Percentiles rank a stretch among this genome's conserved stretches.
These are phyloP conservation scores for Brassica incana DNA, from an alignment of 345 rosid genomes.

Conservation along the genomic window DNA sequence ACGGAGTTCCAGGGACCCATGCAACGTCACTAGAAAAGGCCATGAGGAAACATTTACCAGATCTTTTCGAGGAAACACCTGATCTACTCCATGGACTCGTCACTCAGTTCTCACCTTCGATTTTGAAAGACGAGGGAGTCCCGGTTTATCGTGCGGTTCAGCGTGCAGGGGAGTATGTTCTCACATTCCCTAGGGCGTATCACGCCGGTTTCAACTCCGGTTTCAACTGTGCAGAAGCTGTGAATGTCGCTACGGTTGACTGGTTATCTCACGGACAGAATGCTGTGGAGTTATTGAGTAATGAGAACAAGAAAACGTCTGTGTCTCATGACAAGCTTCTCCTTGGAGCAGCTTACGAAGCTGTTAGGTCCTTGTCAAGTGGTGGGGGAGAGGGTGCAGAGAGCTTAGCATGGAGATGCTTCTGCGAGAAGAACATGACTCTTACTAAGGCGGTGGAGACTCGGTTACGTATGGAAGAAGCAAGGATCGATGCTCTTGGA, in stretches of 20 bases:
- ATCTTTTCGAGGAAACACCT: conserved; percentile 77
- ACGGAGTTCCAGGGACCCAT: conserved; percentile 83
- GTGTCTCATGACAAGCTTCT: conserved; percentile 89
- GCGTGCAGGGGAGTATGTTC: conserved; percentile 71
- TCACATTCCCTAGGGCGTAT: conserved; percentile 95
- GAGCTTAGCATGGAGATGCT: conserved; percentile 57
- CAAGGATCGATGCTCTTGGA: conserved; percentile 51
- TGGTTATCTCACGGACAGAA: conserved; percentile 83
- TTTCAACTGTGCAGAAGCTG: conserved; percentile 98
- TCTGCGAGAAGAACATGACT: conserved; percentile 69
- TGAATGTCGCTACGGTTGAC: conserved; percentile 91
- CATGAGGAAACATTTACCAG: conserved; percentile 74
- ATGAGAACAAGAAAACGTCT: conserved; percentile 70
- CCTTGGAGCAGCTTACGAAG: conserved; percentile 61
- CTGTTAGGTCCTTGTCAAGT: conserved; percentile 48
- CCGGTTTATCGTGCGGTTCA: conserved; percentile 75
- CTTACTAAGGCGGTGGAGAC: conserved; percentile 70
- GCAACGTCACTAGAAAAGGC: conserved; percentile 68
- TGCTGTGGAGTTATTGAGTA: conserved; percentile 77
- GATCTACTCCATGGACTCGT: conserved; percentile 78
- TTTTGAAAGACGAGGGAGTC: conserved; percentile 66
- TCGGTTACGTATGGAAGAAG: conserved; percentile 64
- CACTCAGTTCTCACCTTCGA: conserved; percentile 84
- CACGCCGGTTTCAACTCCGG: conserved; percentile 92
- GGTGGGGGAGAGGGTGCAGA: conserved; percentile 40